Conservation (phyloP, 129 eudicot species). For the Silybum marianum region DNA sequence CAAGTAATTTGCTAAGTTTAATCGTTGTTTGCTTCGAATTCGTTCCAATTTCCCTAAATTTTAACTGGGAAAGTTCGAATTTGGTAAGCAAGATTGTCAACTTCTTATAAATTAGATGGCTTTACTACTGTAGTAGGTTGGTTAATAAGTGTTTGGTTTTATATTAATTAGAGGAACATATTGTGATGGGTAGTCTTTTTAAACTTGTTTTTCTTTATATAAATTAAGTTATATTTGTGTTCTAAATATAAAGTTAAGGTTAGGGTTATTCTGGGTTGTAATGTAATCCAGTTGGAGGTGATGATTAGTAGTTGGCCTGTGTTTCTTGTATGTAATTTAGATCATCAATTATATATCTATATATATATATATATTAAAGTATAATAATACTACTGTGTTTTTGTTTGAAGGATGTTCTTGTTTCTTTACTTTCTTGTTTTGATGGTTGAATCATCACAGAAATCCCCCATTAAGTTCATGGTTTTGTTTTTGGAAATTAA, state of each 20-base stretch:
- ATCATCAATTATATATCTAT: background rate
- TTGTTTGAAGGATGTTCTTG: background rate
- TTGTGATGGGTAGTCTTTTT: conserved; percentile 1
- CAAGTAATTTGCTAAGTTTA: background rate
- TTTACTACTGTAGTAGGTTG: background rate
- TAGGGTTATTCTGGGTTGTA: conserved; percentile 10
- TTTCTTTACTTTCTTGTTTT: background rate
- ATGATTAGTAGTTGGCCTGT: background rate
- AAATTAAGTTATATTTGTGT: background rate
- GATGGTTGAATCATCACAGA: background rate
- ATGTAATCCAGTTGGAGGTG: conserved; percentile 25
- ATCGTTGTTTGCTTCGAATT: conserved; percentile 18
- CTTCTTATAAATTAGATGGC: background rate
- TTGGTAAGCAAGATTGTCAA: conserved; percentile 9
- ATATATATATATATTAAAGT: too few species aligned
- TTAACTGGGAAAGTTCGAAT: conserved; percentile 24
- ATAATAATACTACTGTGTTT: background rate
- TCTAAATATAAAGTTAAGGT: background rate
- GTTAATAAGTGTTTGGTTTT: background rate
- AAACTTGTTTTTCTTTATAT: background rate
- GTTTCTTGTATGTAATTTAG: conserved; percentile 20
- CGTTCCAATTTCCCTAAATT: conserved; percentile 22
- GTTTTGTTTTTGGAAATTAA: background rate
- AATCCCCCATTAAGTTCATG: background rate
- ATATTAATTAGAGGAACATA: background rate